These are phyloP conservation scores for Calonectria pteridis DNA, from an alignment of 2,329 filamentous ascomycete genomes.

Conservation along the genomic window DNA sequence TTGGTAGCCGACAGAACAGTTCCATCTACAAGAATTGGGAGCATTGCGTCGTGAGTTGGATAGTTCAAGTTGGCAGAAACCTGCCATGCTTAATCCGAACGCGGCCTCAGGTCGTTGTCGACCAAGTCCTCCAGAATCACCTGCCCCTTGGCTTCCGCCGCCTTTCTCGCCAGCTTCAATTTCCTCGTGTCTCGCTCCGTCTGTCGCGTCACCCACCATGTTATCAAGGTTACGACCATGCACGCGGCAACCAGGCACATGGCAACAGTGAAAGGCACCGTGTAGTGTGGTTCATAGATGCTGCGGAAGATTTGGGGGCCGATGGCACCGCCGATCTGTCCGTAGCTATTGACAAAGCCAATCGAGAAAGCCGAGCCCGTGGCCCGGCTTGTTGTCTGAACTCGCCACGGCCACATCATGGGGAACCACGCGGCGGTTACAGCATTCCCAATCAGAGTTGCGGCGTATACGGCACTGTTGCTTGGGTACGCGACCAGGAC, in stretches of 20 bases:
- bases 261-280: slow-evolving; percentile 10
- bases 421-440: slow-evolving; percentile 59
- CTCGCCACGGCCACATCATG: slow-evolving; percentile 56
- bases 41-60: background rate
- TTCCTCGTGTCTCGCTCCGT: slow-evolving; percentile 13
- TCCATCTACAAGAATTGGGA: background rate
- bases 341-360: slow-evolving; percentile 29
- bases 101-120: background rate
- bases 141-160: background rate
- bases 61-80: background rate
- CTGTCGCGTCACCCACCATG: slow-evolving; percentile 11
- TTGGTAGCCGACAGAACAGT: background rate
- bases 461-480: slow-evolving; percentile 60
- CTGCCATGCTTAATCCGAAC: background rate
- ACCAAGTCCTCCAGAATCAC: background rate
- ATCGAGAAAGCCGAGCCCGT: slow-evolving; percentile 31
- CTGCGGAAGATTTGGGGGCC: slow-evolving; percentile 28
- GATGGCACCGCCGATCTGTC: slow-evolving; percentile 30
- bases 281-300: slow-evolving; percentile 9
- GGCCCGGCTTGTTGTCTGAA: slow-evolving; percentile 28
- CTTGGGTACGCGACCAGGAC: slow-evolving; percentile 60
- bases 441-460: slow-evolving; percentile 58
- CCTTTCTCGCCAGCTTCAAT: slow-evolving; percentile 1
- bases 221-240: slow-evolving; percentile 14
- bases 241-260: slow-evolving; percentile 12